Evolutionary conservation across 2,329 filamentous ascomycete genomes (phyloP), one percentile per base, ranked within the genome.

Genomic region (Macrophomina tecta): DNA sequence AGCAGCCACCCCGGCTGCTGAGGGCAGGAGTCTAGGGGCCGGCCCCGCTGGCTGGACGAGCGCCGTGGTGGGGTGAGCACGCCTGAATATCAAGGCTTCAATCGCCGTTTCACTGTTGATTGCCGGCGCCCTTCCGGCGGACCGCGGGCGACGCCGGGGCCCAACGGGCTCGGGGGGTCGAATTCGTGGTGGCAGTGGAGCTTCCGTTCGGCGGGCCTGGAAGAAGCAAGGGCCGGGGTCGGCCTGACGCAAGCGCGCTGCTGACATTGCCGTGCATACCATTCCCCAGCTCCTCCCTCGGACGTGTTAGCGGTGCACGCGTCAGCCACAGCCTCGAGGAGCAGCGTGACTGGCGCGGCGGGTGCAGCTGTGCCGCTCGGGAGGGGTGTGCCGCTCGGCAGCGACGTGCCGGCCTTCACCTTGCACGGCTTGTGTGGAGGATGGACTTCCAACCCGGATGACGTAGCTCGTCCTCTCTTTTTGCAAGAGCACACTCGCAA

Each of bases 31-130:
- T 38, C 36, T 38, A 30, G 23, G 28, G n/a, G 23, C 32, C 49
- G n/a, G 49, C 28, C 28, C 23, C 23, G 49, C 49, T 23, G 28
- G 49, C 32, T 23, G 28, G 30, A 32, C 30, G 49, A 30, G 49
- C 30, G 49, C n/a, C 49, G 32, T 23, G 49, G 49, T 30, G 32
- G 49, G 49, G 49, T 32, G 49, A 53, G 32, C n/a, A 30, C 55
- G 55, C 55, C 55, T 60, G 55, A 60, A 38, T 36, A 30, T 58
- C 55, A 32, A 42, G 38, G 55, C 55, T 36, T n/a, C 53, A 18
- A 58, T 23, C 12, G 38, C 55, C 40, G 55, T 42, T 51, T 51
- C 48, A 38, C 38, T 23, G 23, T 45, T 45, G 55, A 45, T 32
- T 60, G 38, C 55, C 38, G 55, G 18, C 18, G 30, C 18, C 18